Percentiles rank a stretch among this genome's conserved stretches.
Conservation (phyloP, 2,329 filamentous ascomycete genomes). For the Diaporthe nobilis region DNA sequence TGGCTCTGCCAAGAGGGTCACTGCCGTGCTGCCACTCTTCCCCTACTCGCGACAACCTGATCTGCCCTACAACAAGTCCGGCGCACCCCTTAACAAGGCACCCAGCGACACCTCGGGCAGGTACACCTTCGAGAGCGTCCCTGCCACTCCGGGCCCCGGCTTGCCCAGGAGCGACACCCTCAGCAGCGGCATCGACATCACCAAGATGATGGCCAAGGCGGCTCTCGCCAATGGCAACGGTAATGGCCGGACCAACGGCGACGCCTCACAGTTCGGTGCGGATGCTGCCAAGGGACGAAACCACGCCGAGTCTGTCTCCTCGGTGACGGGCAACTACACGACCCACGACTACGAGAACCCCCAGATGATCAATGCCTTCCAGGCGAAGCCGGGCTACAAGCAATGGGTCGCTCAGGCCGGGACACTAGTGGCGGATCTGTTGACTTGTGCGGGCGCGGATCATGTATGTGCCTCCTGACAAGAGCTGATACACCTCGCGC, state of each 20-base stretch:
- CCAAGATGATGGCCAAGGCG: conserved; percentile 80
- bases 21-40: conserved; percentile 93
- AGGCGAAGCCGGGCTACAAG: conserved; percentile 93
- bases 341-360: conserved; percentile 77
- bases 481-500: conserved; percentile 16
- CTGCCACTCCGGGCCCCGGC: conserved; percentile 84
- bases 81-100: conserved; percentile 86
- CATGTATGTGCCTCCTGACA: conserved; percentile 70
- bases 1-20: conserved; percentile 92
- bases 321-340: conserved; percentile 65
- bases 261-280: conserved; percentile 47
- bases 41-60: conserved; percentile 97
- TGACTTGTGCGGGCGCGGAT: conserved; percentile 95
- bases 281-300: conserved; percentile 55
- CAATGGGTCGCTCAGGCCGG: conserved; percentile 99
- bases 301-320: conserved; percentile 57
- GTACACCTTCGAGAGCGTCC: conserved; percentile 93
- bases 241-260: conserved; percentile 53
- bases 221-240: conserved; percentile 67
- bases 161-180: conserved; percentile 76
- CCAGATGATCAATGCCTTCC: conserved; percentile 69
- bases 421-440: conserved; percentile 91
- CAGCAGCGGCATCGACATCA: conserved; percentile 78
- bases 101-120: conserved; percentile 63
- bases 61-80: conserved; percentile 95